These are phyloP conservation scores for Aspergillus ostianus DNA, from an alignment of 495 filamentous ascomycete genomes.

Conservation along the genomic window DNA sequence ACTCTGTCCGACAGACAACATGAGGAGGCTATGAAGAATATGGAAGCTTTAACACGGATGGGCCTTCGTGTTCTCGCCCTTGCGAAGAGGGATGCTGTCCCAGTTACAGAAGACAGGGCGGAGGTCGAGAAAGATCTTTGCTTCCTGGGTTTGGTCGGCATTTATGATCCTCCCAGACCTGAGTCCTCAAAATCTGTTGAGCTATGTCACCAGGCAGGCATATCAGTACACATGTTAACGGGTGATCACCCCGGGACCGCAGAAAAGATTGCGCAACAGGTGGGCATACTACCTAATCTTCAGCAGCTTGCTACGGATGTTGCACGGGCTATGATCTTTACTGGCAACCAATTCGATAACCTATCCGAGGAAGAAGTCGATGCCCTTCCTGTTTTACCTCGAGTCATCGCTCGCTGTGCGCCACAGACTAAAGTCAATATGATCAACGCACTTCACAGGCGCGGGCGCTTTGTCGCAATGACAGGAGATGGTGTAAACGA, in stretches of 20 bases:
- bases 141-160: conserved; percentile 66
- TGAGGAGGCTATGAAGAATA: too few species aligned
- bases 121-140: conserved; percentile 58
- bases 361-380: conserved; percentile 64
- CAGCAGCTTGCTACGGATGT: conserved; percentile 50
- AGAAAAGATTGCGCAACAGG: conserved; percentile 59
- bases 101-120: too few species aligned
- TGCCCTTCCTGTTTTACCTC: conserved; percentile 57
- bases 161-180: conserved; percentile 71
- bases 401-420: conserved; percentile 69
- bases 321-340: conserved; percentile 63
- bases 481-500: conserved; percentile 92
- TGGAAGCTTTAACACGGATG: too few species aligned
- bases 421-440: conserved; percentile 75
- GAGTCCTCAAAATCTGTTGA: too few species aligned
- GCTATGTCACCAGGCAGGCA: conserved; percentile 61
- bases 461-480: conserved; percentile 67
- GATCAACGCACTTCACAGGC: conserved; percentile 70
- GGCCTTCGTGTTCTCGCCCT: too few species aligned
- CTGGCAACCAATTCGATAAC: conserved; percentile 64
- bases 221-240: conserved; percentile 70
- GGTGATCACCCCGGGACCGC: conserved; percentile 67
- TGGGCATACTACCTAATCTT: conserved; percentile 62
- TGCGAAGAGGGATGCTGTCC: too few species aligned
- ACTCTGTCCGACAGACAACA: too few species aligned